phyloP scores from a whole-genome alignment of 768 basidiomycete genomes.

The Tremella mesenterica region DNA sequence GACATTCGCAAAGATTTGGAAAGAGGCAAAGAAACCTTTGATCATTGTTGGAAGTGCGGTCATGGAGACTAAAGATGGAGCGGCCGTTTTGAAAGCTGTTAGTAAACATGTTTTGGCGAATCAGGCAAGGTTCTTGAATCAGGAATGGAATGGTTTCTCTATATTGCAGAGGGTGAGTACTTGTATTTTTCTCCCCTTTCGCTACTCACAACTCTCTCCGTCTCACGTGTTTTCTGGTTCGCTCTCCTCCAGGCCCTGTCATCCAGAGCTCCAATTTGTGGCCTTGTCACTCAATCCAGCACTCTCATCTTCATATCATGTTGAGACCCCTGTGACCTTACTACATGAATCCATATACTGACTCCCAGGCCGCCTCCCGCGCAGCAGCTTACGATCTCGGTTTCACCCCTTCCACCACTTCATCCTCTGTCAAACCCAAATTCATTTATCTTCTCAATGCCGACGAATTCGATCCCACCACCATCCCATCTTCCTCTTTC shows the following conservation, averaged over 20 bases:
- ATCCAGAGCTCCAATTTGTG: too few species aligned
- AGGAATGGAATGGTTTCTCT: conserved; percentile 93
- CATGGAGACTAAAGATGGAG: conserved; percentile 73
- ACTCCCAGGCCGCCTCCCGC: conserved; percentile 69
- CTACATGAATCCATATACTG: too few species aligned
- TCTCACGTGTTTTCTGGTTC: background rate
- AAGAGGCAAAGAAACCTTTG: conserved; percentile 77
- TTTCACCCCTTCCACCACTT: conserved; percentile 75
- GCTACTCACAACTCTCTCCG: background rate
- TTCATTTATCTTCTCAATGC: conserved; percentile 95
- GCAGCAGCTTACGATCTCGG: conserved; percentile 91
- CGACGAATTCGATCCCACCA: conserved; percentile 79
- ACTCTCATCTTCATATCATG: background rate
- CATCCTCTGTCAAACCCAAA: conserved; percentile 69
- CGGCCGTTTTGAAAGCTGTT: conserved; percentile 65
- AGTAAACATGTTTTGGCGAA: conserved; percentile 72
- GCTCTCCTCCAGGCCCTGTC: background rate
- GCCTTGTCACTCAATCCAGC: too few species aligned
- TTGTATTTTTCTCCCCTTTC: background rate
- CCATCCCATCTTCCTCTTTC: conserved; percentile 84
- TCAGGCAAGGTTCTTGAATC: conserved; percentile 64
- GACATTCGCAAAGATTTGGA: conserved; percentile 75
- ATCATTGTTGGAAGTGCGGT: conserved; percentile 87
- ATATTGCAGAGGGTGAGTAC: conserved; percentile 75
- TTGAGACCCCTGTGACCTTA: background rate